These are phyloP conservation scores for Euphrasia confusa DNA, from an alignment of 257 asterid genomes.

Conservation along the genomic window DNA sequence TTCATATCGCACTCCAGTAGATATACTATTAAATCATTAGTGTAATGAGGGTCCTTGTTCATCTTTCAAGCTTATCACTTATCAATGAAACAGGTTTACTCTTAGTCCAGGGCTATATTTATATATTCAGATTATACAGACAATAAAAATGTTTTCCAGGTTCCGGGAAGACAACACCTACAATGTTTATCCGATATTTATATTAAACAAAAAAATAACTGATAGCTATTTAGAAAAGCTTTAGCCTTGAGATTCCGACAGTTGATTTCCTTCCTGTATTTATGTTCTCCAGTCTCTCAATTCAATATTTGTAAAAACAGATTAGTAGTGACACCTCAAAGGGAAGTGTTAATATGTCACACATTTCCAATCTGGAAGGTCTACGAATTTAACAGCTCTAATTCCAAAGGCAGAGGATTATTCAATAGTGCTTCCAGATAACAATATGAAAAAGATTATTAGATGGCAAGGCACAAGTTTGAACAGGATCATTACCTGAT, in stretches of 20 bases:
- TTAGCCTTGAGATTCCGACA: background rate
- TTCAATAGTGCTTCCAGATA: background rate
- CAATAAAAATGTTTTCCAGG: background rate
- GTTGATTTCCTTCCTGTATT: background rate
- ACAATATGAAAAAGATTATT: constrained; percentile 2
- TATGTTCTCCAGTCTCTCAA: background rate
- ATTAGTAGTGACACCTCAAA: background rate
- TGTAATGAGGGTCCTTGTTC: background rate
- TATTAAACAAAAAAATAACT: background rate
- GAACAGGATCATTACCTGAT: constrained; percentile 56
- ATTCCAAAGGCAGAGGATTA: constrained; percentile 13
- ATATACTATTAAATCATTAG: background rate
- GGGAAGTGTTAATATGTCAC: background rate
- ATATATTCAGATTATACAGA: background rate
- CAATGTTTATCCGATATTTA: background rate
- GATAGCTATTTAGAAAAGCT: background rate
- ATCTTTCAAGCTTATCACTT: too few relatives aligned
- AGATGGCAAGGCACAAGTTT: constrained; percentile 3
- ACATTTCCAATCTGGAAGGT: background rate
- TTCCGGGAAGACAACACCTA: background rate
- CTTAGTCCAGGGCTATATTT: background rate
- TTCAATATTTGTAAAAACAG: background rate
- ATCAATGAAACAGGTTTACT: background rate
- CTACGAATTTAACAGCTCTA: constrained; percentile 2
- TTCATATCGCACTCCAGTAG: background rate